Percentiles rank a stretch among this genome's conserved stretches.
These are phyloP conservation scores for Abelmoschus esculentus DNA, from an alignment of 345 rosid species.

Conservation along the genomic window DNA sequence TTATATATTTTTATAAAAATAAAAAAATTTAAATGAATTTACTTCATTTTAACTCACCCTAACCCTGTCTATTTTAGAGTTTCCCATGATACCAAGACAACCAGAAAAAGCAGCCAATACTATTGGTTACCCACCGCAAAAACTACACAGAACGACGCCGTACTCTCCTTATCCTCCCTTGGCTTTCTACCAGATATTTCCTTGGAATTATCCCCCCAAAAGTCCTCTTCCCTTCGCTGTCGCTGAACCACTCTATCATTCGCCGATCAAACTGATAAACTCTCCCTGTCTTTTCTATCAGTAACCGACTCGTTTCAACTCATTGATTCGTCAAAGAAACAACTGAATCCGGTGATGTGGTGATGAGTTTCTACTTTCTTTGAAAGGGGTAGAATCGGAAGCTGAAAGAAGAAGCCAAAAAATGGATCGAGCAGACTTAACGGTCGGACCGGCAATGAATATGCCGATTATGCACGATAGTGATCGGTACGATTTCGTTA, in stretches of 20 bases:
- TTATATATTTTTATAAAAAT: too few species aligned
- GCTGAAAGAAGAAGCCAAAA: not conserved
- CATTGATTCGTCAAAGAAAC: not conserved
- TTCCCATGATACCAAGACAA: not conserved
- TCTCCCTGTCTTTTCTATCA: not conserved
- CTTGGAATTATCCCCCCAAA: constrained; percentile 5
- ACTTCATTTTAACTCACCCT: too few species aligned
- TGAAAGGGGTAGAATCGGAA: not conserved
- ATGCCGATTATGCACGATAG: constrained; percentile 96
- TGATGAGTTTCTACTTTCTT: not conserved
- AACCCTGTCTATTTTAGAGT: too few species aligned
- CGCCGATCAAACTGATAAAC: constrained; percentile 14
- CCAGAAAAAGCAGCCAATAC: not conserved
- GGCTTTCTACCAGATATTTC: constrained; percentile 8
- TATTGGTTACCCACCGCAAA: constrained; percentile 9
- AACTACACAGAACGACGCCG: not conserved
- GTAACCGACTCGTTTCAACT: not conserved
- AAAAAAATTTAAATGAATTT: too few species aligned
- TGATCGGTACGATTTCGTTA: constrained; percentile 80
- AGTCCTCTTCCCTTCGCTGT: not conserved
- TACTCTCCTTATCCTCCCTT: constrained; percentile 14
- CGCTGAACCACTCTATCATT: not conserved
- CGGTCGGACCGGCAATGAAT: constrained; percentile 59
- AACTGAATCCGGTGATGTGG: constrained; percentile 12
- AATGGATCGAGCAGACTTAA: constrained; percentile 48